Conservation (phyloP, 148 eudicot species). For the Chenopodium album region DNA sequence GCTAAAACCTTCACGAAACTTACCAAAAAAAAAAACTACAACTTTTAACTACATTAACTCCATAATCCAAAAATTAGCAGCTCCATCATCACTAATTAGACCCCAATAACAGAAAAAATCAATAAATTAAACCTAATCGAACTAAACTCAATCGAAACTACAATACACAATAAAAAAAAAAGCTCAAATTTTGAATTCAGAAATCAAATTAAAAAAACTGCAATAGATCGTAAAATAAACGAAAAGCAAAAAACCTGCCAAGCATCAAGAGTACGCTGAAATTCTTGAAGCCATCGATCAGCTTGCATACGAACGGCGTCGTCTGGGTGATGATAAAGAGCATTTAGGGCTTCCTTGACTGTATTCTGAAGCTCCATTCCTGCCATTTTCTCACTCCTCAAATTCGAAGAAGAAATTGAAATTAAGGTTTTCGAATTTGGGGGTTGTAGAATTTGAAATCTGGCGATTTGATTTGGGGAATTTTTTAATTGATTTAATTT, state of each 20-base stretch:
- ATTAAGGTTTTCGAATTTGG: background rate
- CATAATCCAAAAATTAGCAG: background rate
- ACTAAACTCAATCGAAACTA: background rate
- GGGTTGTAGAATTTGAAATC: background rate
- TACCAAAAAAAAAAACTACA: background rate
- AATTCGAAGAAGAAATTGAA: background rate
- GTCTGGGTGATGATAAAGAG: slow-evolving; percentile 94
- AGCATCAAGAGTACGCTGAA: slow-evolving; percentile 92
- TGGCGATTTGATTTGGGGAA: background rate
- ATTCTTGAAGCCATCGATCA: slow-evolving; percentile 96
- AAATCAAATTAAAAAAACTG: background rate
- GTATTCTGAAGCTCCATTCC: slow-evolving; percentile 81
- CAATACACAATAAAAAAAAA: background rate
- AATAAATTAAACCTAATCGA: background rate
- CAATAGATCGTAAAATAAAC: background rate
- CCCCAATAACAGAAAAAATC: background rate
- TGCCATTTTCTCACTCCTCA: slow-evolving; percentile 27
- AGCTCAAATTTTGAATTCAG: slow-evolving; percentile 1
- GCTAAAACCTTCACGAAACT: background rate
- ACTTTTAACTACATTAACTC: background rate
- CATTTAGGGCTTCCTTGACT: slow-evolving; percentile 94
- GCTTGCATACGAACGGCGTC: slow-evolving; percentile 90
- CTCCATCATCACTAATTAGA: background rate
- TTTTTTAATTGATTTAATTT: too few relatives aligned
- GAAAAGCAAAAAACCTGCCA: slow-evolving; percentile 66